phyloP scores from a whole-genome alignment of 73 alveolate genomes.

The Blepharisma stoltei region DNA sequence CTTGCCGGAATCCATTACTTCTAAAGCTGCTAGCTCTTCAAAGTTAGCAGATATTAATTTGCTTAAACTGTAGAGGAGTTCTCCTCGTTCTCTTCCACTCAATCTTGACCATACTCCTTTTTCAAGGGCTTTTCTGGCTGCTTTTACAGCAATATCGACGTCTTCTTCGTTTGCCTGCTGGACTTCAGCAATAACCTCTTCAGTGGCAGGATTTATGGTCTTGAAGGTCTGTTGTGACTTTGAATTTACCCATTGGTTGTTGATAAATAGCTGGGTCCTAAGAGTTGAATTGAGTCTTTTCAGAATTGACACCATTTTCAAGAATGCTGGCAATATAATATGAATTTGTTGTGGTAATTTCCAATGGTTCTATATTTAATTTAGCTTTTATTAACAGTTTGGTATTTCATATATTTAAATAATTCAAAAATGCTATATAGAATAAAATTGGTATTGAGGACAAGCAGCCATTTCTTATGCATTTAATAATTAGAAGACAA shows the following conservation, averaged over 20 bases:
- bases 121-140: slow-evolving; percentile 69
- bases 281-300: no score
- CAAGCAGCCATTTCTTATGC: no score
- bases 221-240: slow-evolving; percentile 39
- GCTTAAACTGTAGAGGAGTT: slow-evolving; percentile 48
- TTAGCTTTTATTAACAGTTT: no score
- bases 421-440: no score
- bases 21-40: slow-evolving; percentile 49
- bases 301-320: no score
- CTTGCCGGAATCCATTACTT: slow-evolving; percentile 56
- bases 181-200: slow-evolving; percentile 39
- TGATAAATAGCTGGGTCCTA: slow-evolving; percentile 7
- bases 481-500: no score
- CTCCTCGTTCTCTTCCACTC: slow-evolving; percentile 62
- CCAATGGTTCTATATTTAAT: no score
- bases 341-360: no score
- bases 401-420: no score
- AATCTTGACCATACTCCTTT: slow-evolving; percentile 65
- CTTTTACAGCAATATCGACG: slow-evolving; percentile 38
- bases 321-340: no score
- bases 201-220: slow-evolving; percentile 69
- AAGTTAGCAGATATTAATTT: slow-evolving; percentile 40
- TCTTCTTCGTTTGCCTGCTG: slow-evolving; percentile 25
- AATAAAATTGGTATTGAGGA: no score
- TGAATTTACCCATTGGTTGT: slow-evolving; percentile 56